Evolutionary conservation across 805 yeast species (phyloP).

Genomic region (Peterozyma toletana): DNA sequence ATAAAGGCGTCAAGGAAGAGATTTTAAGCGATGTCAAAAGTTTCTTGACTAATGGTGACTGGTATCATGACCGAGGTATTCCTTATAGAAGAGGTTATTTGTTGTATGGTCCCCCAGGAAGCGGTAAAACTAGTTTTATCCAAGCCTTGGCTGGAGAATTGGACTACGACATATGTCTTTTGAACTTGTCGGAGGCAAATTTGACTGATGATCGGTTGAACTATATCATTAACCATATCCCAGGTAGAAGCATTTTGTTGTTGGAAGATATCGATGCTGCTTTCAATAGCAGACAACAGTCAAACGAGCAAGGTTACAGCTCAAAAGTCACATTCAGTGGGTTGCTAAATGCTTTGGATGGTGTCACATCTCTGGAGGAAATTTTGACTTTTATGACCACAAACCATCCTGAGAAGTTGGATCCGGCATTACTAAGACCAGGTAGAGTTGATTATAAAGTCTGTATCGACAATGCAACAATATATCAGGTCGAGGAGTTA

Average conservation of each 20-base stretch:
- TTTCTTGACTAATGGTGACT: constrained; percentile 70
- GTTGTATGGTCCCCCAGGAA: constrained; percentile 95
- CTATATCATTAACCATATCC: constrained; percentile 94
- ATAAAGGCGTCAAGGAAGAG: constrained; percentile 59
- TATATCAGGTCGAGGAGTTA: constrained; percentile 74
- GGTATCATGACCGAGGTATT: constrained; percentile 96
- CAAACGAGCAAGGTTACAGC: constrained; percentile 66
- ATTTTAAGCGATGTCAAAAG: constrained; percentile 71
- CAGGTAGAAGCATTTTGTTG: constrained; percentile 76
- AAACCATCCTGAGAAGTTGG: constrained; percentile 90
- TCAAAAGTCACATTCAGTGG: constrained; percentile 97
- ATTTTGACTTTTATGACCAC: constrained; percentile 97
- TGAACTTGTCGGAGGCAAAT: constrained; percentile 85
- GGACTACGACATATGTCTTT: constrained; percentile 90
- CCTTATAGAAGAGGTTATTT: constrained; percentile 95
- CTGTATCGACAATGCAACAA: constrained; percentile 80
- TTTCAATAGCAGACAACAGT: constrained; percentile 72
- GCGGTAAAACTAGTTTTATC: constrained; percentile 92
- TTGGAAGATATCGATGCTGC: constrained; percentile 97
- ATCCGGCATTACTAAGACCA: constrained; percentile 89
- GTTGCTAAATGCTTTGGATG: constrained; percentile 86
- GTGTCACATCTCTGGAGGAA: constrained; percentile 96
- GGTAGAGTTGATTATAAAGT: constrained; percentile 89
- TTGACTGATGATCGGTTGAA: constrained; percentile 91
- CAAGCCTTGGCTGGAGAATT: constrained; percentile 96